Conservation (phyloP, 1,139 yeast genomes). For the Wickerhamiella pararugosa region DNA sequence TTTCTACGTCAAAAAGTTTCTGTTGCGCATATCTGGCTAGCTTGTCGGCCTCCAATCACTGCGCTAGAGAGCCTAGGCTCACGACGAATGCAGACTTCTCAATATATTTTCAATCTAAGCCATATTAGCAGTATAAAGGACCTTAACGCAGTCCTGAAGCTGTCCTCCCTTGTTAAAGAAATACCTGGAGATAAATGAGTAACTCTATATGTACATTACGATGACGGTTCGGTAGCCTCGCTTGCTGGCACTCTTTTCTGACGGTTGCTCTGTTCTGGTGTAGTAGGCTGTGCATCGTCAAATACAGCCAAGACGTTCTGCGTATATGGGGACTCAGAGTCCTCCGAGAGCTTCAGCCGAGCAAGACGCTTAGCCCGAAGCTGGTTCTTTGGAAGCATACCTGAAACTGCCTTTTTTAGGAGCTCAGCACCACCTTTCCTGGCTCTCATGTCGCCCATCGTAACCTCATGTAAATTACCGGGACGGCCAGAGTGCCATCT, state of each 20-base stretch:
- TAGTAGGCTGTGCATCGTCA: conserved; percentile 35
- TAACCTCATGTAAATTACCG: conserved; percentile 69
- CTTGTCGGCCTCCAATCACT: no score
- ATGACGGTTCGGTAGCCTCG: not conserved
- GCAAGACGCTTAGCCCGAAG: conserved; percentile 66
- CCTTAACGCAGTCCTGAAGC: not conserved
- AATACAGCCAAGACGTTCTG: conserved; percentile 76
- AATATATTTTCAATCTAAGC: no score
- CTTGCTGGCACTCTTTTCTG: not conserved
- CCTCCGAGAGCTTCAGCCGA: conserved; percentile 76
- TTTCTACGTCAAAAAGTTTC: no score
- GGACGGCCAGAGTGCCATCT: conserved; percentile 87
- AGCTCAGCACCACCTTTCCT: conserved; percentile 81
- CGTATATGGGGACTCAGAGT: conserved; percentile 74
- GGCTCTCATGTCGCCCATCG: conserved; percentile 63
- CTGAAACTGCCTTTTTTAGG: conserved; percentile 72
- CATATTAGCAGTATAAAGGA: no score
- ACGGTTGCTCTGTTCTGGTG: not conserved
- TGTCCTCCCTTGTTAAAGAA: not conserved
- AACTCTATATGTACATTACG: not conserved
- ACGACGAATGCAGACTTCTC: no score
- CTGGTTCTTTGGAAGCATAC: conserved; percentile 90
- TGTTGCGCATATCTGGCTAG: no score
- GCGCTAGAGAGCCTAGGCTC: no score
- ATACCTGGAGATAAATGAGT: not conserved